Conservation (phyloP, 2,329 filamentous ascomycete genomes). For the Aspergillus costaricaensis region DNA sequence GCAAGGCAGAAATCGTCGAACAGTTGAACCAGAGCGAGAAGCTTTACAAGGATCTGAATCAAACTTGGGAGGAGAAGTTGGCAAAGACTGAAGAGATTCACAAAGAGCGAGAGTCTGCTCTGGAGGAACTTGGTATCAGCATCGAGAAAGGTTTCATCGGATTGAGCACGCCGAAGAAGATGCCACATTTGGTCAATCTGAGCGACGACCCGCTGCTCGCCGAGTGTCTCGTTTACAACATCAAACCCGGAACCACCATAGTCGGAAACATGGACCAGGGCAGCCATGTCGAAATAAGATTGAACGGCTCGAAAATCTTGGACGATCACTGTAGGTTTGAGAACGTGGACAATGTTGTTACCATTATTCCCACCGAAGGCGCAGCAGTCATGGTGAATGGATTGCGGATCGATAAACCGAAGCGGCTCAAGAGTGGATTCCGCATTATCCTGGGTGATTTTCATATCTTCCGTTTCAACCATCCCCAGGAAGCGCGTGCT, state of each 20-base stretch:
- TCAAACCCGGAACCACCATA: slow-evolving; percentile 91
- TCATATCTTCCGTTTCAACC: slow-evolving; percentile 98
- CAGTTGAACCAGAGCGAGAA: slow-evolving; percentile 97
- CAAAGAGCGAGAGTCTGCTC: slow-evolving; percentile 89
- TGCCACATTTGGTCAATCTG: slow-evolving; percentile 97
- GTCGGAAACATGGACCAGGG: slow-evolving; percentile 92
- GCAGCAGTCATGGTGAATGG: slow-evolving; percentile 99
- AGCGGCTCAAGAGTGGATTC: slow-evolving; percentile 84
- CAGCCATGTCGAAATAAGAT: slow-evolving; percentile 79
- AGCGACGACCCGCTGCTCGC: slow-evolving; percentile 92
- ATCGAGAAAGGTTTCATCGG: slow-evolving; percentile 98
- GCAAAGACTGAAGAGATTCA: slow-evolving; percentile 95
- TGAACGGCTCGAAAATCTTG: slow-evolving; percentile 91
- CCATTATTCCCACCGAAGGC: slow-evolving; percentile 82
- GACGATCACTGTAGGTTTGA: slow-evolving; percentile 93
- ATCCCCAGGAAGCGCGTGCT: slow-evolving; percentile 91
- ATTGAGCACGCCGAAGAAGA: slow-evolving; percentile 94
- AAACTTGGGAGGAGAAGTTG: slow-evolving; percentile 98
- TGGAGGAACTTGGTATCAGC: slow-evolving; percentile 96
- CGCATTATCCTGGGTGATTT: slow-evolving; percentile 96
- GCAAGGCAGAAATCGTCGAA: slow-evolving; percentile 96
- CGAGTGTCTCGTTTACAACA: slow-evolving; percentile 95
- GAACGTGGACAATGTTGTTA: slow-evolving; percentile 90
- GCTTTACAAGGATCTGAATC: slow-evolving; percentile 90
- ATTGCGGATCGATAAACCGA: slow-evolving; percentile 81